Base-by-base conservation (phyloP, 805 yeast species). In the Starmerella bombi region DNA sequence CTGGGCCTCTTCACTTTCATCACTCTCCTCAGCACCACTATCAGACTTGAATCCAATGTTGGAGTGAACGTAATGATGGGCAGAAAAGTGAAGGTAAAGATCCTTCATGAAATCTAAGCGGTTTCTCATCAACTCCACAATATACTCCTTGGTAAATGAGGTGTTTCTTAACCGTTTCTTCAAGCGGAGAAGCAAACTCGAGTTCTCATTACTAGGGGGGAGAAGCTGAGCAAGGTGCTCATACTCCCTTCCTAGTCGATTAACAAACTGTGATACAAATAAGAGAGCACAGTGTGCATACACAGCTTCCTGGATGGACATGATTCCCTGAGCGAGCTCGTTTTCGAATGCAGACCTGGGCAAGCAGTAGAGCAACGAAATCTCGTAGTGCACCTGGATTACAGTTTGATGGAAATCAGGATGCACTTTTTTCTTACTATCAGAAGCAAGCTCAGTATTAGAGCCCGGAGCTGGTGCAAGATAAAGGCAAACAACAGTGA, bases 211-310 rank as follows among this genome's bases (percentile, higher is more conserved):
- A 56, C 71, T 70, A 23, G 76, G 67, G 50, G 76, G 79, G 44
- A 86, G 67, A 45, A 85, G 67, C 25, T 69, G 63, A 44, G 74
- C 61, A 56, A 88, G 68, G 34, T 83, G 71, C 50, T 69, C 73
- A 61, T 81, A 86, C 62, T 86, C 96, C 2, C 93, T 75, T 23
- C 97, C 96, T 57, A 88, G 70, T 58, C 97, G 73, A 67, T 91
- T 91, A 61, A 88, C 71, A 65, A 88, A 91, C 63, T 91, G 97
- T 27, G 93, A 79, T 37, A 84, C 93, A 58, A 91, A 88, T 46
- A 84, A 81, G 34, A 81, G 79, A 53, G 88, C 94, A 60, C 85
- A 80, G 60, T 88, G 97, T 34, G 96, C 93, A 59, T 91, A 91
- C 43, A 85, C 78, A 34, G 86, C 75, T 64, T 91, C 98, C 64